These are phyloP conservation scores for Thraustochytrium sp. DNA, from an alignment of 352 stramenopile genomes.

Conservation along the genomic window DNA sequence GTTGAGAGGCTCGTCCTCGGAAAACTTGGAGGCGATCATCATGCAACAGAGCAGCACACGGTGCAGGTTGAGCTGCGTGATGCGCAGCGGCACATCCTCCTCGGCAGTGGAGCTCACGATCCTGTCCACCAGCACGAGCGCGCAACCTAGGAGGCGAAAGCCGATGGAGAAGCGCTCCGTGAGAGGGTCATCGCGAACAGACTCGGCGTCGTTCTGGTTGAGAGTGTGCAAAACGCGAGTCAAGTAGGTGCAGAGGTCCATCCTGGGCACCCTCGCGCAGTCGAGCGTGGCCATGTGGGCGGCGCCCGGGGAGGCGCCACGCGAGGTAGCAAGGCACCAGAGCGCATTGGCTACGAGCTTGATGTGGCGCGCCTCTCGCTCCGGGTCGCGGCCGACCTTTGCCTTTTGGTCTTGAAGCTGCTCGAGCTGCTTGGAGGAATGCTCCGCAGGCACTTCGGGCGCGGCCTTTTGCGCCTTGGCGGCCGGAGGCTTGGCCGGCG, in stretches of 20 bases:
- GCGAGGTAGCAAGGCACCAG: background rate
- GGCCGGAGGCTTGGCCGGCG: background rate
- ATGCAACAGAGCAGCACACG: conserved; percentile 13
- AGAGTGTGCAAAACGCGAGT: background rate
- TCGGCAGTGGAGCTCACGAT: background rate
- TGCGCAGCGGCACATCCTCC: background rate
- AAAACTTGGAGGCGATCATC: conserved; percentile 37
- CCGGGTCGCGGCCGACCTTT: background rate
- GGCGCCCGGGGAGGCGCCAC: background rate
- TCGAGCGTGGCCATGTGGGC: background rate
- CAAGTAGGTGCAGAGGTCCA: conserved; percentile 7
- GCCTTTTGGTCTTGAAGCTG: background rate
- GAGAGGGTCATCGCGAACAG: background rate
- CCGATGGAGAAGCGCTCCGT: background rate
- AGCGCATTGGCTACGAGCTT: background rate
- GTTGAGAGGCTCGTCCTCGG: conserved; percentile 34
- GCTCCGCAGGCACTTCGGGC: background rate
- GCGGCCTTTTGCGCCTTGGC: background rate
- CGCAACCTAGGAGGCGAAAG: background rate
- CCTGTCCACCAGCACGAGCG: background rate
- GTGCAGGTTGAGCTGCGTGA: conserved; percentile 1
- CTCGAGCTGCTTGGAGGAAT: background rate
- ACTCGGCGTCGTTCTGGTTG: conserved; percentile 16
- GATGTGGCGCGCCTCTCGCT: background rate
- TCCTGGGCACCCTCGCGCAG: background rate